Evolutionary conservation across 2,329 filamentous ascomycete genomes (phyloP), one percentile per base, ranked within the genome.

Genomic region (Claviceps cyperi): DNA sequence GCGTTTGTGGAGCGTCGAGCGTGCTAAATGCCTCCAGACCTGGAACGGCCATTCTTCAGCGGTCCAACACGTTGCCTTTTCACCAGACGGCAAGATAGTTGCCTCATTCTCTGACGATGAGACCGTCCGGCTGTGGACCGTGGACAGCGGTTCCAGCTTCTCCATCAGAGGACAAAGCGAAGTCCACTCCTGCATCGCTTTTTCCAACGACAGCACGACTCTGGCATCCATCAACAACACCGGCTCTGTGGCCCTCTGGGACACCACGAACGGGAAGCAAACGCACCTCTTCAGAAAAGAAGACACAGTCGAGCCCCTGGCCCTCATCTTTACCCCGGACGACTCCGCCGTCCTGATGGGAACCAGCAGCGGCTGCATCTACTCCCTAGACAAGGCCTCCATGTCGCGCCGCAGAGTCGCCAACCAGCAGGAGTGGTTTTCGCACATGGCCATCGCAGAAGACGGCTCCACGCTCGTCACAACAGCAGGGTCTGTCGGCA

Each of bases 151-250:
- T 13, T 48, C 43, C 13, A 53, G 50, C 41, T 40, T 54, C 44
- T 49, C 54, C 37, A 58, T 59, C 44, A 51, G 51, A 36, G 54
- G 54, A 43, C 56, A 58, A 39, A 52, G 50, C 43, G 46, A 44
- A 36, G 46, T 2, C 2, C 48, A 54, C 14, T 51, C 13, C 11
- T 53, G 52, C 32, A 47, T 59, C 4, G 48, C 46, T 15, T 56
- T 60, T 43, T 53, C 55, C 14, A 51, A 49, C 24, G 53, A 58
- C 43, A 43, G 52, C 15, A 49, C 48, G 39, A 51, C 32, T 37
- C 28, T 60, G 1, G 55, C 54, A 21, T 55, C 55, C 9, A 51
- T 47, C 24, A 53, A 51, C 6, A 11, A 28, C 13, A 50, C 55
- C 24, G 43, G 43, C 4, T 55, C 51, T 4, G 43, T 60, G 7